These are phyloP conservation scores for Durotheca rogersii DNA, from an alignment of 495 filamentous ascomycete species.

Conservation along the genomic window DNA sequence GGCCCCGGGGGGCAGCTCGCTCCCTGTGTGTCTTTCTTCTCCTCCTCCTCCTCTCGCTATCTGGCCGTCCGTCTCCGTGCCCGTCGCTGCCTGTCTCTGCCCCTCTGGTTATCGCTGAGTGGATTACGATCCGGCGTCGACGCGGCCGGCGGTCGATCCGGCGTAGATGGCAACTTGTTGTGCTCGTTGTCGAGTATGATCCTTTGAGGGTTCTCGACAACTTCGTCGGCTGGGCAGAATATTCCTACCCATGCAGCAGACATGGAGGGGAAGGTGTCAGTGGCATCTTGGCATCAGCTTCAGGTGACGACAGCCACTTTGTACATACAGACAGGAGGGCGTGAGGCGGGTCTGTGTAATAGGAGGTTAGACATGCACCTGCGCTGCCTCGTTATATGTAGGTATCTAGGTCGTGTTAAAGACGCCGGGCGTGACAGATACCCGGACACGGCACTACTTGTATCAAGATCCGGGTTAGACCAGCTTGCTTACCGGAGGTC, in stretches of 20 bases:
- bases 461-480: no score
- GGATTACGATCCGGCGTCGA: neutral
- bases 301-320: conserved; percentile 25
- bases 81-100: no score
- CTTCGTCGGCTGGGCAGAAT: conserved; percentile 7
- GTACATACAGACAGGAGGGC: neutral
- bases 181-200: neutral
- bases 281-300: conserved; percentile 23
- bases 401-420: no score
- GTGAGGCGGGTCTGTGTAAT: conserved; percentile 5
- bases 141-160: conserved; percentile 14
- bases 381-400: no score
- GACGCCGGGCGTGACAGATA: no score
- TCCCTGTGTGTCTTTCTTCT: conserved; percentile 11
- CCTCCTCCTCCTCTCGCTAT: neutral
- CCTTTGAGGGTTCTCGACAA: neutral
- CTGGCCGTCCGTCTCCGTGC: neutral
- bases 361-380: neutral
- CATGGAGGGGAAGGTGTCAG: conserved; percentile 21
- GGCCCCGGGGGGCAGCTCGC: no score
- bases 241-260: conserved; percentile 10
- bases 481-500: no score
- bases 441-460: no score
- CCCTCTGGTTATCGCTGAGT: no score
- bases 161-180: neutral